Percentiles rank a stretch among this genome's conserved stretches.
These are phyloP conservation scores for Daedaleopsis sinensis DNA, from an alignment of 768 basidiomycete species.

Conservation along the genomic window DNA sequence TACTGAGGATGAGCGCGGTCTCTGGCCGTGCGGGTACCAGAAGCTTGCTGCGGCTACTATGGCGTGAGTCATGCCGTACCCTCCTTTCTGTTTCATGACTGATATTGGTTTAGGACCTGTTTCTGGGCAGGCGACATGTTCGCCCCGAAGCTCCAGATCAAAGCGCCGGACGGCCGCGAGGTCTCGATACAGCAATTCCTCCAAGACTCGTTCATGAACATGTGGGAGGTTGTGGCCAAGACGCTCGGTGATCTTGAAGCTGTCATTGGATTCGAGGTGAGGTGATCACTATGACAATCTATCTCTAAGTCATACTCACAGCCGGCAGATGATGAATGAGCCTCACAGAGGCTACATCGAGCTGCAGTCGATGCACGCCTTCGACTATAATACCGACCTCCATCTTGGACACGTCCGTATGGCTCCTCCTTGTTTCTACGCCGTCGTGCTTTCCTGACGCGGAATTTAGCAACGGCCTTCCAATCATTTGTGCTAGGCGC, in stretches of 20 bases:
- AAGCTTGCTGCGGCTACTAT: constrained; percentile 93
- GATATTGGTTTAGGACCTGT: constrained; percentile 62
- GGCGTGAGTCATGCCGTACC: constrained; percentile 50
- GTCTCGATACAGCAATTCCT: constrained; percentile 80
- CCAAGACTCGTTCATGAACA: constrained; percentile 78
- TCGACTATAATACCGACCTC: constrained; percentile 94
- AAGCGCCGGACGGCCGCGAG: constrained; percentile 46
- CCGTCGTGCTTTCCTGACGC: background rate
- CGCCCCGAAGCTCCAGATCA: constrained; percentile 69
- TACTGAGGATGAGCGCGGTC: constrained; percentile 73
- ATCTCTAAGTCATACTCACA: background rate
- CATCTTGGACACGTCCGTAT: constrained; percentile 79
- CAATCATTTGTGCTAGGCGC: constrained; percentile 93
- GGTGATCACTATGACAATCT: constrained; percentile 1
- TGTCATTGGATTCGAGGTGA: constrained; percentile 89
- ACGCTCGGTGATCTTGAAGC: constrained; percentile 74
- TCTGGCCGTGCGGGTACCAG: constrained; percentile 95
- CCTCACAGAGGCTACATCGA: constrained; percentile 93
- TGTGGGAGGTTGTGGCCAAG: constrained; percentile 69
- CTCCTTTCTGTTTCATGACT: background rate
- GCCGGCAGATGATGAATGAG: constrained; percentile 83
- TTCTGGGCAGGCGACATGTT: constrained; percentile 95
- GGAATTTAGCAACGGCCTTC: constrained; percentile 67
- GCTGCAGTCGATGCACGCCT: constrained; percentile 77
- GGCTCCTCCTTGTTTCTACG: constrained; percentile 31